phyloP scores from a whole-genome alignment of 129 eudicot species.

The Helianthus tuberosus region DNA sequence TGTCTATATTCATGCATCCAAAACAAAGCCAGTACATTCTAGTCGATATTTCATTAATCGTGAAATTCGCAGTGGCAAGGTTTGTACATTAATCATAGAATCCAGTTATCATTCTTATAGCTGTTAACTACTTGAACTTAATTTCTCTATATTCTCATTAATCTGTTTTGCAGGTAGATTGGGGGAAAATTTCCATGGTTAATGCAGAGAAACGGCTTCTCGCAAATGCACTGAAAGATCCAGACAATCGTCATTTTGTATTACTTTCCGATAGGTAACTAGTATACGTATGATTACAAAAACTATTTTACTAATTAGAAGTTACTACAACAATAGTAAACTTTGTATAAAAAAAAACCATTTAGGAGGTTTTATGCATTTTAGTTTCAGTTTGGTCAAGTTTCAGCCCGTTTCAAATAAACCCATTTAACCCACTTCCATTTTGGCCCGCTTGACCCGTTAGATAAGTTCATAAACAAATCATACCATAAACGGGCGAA shows the following conservation, averaged over 20 bases:
- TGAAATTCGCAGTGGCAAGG: conserved; percentile 86
- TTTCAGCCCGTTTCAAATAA: neutral
- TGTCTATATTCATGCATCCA: conserved; percentile 85
- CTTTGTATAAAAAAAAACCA: no score
- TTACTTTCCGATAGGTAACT: conserved; percentile 89
- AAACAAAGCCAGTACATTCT: conserved; percentile 64
- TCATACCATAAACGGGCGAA: neutral
- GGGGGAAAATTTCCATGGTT: conserved; percentile 96
- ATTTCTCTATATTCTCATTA: neutral
- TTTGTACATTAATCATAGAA: conserved; percentile 21
- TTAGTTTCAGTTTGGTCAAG: neutral
- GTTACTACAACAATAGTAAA: no score
- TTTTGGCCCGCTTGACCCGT: neutral
- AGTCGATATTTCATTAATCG: conserved; percentile 79
- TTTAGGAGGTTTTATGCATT: no score
- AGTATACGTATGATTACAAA: no score
- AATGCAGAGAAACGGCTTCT: conserved; percentile 92
- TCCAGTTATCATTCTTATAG: neutral
- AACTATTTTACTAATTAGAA: no score
- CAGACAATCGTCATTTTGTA: conserved; percentile 85
- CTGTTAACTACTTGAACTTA: neutral
- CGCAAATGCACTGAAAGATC: conserved; percentile 81
- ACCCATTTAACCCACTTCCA: neutral
- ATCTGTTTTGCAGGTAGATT: conserved; percentile 62
- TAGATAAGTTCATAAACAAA: no score